A percentile compares a stretch with the other conserved stretches of the same genome.
Conservation (phyloP, 108 stramenopile species). For the Aurantiochytrium sp. region DNA sequence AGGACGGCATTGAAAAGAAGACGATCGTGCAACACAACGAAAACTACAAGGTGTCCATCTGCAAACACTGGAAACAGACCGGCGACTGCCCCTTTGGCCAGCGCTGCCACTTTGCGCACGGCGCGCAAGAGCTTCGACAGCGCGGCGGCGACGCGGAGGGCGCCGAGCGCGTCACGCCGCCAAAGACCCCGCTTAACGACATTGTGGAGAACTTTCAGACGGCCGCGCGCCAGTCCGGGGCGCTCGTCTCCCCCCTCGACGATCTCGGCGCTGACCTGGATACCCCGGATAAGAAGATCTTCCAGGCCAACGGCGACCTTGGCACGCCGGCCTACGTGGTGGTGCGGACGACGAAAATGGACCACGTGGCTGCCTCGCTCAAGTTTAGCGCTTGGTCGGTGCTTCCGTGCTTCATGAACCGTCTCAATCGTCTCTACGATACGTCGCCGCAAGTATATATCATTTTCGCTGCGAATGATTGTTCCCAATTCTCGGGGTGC, state of each 20-base stretch:
- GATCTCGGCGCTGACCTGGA: neutral
- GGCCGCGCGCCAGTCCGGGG: neutral
- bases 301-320: neutral
- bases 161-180: slow-evolving; percentile 33
- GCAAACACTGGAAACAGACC: slow-evolving; percentile 78
- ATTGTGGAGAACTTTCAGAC: neutral
- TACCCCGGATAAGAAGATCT: neutral
- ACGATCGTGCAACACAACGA: slow-evolving; percentile 66
- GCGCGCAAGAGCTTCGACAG: slow-evolving; percentile 65
- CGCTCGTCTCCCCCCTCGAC: neutral
- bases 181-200: neutral
- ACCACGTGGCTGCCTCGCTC: slow-evolving; percentile 10
- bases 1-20: slow-evolving; percentile 14
- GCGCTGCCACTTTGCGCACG: slow-evolving; percentile 75
- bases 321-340: neutral
- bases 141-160: slow-evolving; percentile 56
- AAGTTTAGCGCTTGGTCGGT: neutral
- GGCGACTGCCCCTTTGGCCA: slow-evolving; percentile 78
- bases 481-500: neutral
- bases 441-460: neutral
- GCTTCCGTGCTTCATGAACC: slow-evolving; percentile 22
- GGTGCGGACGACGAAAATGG: neutral
- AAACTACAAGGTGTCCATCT: slow-evolving; percentile 77
- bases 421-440: neutral
- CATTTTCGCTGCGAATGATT: neutral